Conservation (phyloP, 208 protist species). For the Trypanosomatidae sp. region DNA sequence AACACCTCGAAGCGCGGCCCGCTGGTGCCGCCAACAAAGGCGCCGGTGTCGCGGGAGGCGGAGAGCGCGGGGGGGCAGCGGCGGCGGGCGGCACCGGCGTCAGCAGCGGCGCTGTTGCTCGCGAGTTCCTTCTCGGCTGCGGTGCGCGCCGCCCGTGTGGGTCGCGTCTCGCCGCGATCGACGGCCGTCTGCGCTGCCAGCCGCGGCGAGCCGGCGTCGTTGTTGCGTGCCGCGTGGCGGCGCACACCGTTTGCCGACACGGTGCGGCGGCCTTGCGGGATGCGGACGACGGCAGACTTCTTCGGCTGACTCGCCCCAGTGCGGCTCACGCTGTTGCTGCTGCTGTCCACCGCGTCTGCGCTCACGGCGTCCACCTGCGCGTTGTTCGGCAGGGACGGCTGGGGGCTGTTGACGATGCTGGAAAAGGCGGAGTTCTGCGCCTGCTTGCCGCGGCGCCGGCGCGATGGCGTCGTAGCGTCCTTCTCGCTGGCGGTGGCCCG, state of each 20-base stretch:
- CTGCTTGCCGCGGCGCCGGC: no score
- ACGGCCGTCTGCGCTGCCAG: not conserved
- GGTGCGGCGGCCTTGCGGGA: constrained; percentile 11
- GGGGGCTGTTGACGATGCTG: no score
- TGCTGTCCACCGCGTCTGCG: not conserved
- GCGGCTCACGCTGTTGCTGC: constrained; percentile 2
- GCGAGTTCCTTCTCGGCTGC: constrained; percentile 7
- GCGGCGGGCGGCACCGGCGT: not conserved
- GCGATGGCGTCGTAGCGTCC: no score
- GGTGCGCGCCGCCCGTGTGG: not conserved
- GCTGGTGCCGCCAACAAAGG: not conserved
- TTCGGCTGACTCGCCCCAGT: not conserved
- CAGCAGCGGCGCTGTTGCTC: constrained; percentile 1
- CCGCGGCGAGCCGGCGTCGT: no score
- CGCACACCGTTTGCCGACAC: constrained; percentile 14
- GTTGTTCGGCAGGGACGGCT: no score
- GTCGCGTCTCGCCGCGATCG: not conserved
- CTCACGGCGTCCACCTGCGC: not conserved
- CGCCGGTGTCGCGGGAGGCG: not conserved
- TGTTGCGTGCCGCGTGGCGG: not conserved
- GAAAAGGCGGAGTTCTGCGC: no score
- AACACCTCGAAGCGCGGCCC: not conserved
- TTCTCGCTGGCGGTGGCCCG: no score
- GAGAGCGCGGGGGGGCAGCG: not conserved
- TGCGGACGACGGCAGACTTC: constrained; percentile 12